Conservation (phyloP, 805 yeast species). For the Candida schatavii region DNA sequence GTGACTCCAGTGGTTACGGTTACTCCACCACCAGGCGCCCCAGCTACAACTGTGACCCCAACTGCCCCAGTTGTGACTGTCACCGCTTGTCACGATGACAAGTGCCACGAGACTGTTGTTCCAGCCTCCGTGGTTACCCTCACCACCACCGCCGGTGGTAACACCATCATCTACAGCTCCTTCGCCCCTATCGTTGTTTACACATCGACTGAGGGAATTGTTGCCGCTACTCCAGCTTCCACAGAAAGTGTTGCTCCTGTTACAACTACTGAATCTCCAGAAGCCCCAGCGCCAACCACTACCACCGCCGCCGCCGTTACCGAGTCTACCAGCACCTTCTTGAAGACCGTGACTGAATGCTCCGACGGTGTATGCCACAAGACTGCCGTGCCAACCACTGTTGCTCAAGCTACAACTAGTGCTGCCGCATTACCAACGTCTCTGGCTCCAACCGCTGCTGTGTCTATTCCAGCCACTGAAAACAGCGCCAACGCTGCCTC, state of each 20-base stretch:
- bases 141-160: slow-evolving; percentile 7
- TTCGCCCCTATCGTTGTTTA: slow-evolving; percentile 16
- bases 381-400: slow-evolving; percentile 6
- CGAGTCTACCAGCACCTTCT: slow-evolving; percentile 1
- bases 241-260: slow-evolving; percentile 10
- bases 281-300: slow-evolving; percentile 12
- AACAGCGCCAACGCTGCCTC: slow-evolving; percentile 20
- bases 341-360: background rate
- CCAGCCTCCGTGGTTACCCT: slow-evolving; percentile 16
- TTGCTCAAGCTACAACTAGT: slow-evolving; percentile 7
- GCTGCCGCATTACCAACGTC: slow-evolving; percentile 10
- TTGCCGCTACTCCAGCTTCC: slow-evolving; percentile 10
- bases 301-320: slow-evolving; percentile 13
- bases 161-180: slow-evolving; percentile 19
- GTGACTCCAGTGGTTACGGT: slow-evolving; percentile 13
- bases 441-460: slow-evolving; percentile 1
- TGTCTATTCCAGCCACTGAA: slow-evolving; percentile 12
- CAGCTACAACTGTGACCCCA: slow-evolving; percentile 14
- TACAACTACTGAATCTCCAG: slow-evolving; percentile 10
- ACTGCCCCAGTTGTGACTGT: slow-evolving; percentile 9
- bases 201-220: slow-evolving; percentile 16
- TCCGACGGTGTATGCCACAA: background rate
- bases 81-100: slow-evolving; percentile 5
- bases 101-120: slow-evolving; percentile 7
- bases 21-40: slow-evolving; percentile 14